Base-by-base conservation (phyloP, 257 asterid genomes). In the Leonotis leonurus region DNA sequence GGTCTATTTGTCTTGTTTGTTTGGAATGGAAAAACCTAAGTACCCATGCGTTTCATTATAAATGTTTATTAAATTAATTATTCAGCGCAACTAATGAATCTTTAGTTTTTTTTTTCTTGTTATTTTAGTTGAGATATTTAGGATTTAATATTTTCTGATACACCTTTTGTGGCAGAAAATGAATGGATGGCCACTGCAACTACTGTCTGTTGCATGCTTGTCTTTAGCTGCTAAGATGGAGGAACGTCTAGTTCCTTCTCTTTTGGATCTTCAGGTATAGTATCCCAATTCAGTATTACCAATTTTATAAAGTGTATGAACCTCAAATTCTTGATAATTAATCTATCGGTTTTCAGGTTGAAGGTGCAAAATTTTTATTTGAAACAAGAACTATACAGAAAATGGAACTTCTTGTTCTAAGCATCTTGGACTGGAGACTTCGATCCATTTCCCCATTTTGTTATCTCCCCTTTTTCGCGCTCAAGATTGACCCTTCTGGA, bases 211-310 rank as follows among this genome's bases (percentile, higher is more conserved):
- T 60, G 95, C 98, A 58, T 91, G 98, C 72, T 78, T 91, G 78
- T 88, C 98, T 49, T 70, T 91, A 72, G 98, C 98, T 41, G 98
- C 98, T 56, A 91, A 91, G 64, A 83, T 91, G 95, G 96, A 91
- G 91, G 96, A 91, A 77, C 80, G 81, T 35, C 88, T 86, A 9
- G 95, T 88, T 76, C 98, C 98, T 69, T 80, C 92, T 64, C 96
- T 91, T 72, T 63, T 83, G 72, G 90, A 88, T 74, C 90, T 86
- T 76, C 98, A 91, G 90, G 98, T 88, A 76, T 20, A 14, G 1
- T 24, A 53, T 36, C 13, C 6, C 12, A 12, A 5, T 53, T 50
- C 22, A 7, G 11, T 2, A 55, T 46, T 30, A 30, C 33, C 18
- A 1, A 32, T 60, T 37, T 22, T 6, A 6, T 20, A 5, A 17